A percentile compares a stretch with the other conserved stretches of the same genome.
phyloP scores from a whole-genome alignment of 2,329 filamentous ascomycete species.

The Fusarium sp. region DNA sequence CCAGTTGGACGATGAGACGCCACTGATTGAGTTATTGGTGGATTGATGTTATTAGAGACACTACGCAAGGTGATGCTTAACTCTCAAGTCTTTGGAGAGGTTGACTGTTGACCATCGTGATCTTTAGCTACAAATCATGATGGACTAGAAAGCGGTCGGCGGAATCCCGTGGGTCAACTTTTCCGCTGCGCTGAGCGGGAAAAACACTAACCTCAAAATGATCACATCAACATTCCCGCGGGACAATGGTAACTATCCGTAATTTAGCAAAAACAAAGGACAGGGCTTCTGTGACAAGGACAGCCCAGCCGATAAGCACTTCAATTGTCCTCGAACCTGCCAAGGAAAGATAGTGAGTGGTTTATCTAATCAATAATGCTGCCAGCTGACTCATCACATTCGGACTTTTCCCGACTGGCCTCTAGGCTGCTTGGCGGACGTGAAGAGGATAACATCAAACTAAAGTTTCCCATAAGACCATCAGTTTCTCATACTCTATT shows the following conservation, averaged over 20 bases:
- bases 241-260: too few species aligned
- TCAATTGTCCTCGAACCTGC: background rate
- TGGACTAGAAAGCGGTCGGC: accelerated
- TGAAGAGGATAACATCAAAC: too few species aligned
- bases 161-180: background rate
- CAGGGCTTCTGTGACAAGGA: background rate
- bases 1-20: too few species aligned
- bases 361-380: background rate
- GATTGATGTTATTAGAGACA: too few species aligned
- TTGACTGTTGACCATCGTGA: background rate
- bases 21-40: too few species aligned
- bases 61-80: background rate
- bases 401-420: too few species aligned
- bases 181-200: background rate
- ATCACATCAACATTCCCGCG: background rate
- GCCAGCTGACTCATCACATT: too few species aligned
- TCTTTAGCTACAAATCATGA: background rate
- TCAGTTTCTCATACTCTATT: too few species aligned
- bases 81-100: background rate
- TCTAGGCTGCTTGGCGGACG: too few species aligned
- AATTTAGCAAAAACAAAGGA: background rate
- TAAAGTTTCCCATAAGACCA: too few species aligned
- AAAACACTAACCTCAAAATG: background rate
- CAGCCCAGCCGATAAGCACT: background rate
- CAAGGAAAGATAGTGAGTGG: background rate